Conservation (phyloP, 768 basidiomycete genomes). For the Leccinum aurantiacum region DNA sequence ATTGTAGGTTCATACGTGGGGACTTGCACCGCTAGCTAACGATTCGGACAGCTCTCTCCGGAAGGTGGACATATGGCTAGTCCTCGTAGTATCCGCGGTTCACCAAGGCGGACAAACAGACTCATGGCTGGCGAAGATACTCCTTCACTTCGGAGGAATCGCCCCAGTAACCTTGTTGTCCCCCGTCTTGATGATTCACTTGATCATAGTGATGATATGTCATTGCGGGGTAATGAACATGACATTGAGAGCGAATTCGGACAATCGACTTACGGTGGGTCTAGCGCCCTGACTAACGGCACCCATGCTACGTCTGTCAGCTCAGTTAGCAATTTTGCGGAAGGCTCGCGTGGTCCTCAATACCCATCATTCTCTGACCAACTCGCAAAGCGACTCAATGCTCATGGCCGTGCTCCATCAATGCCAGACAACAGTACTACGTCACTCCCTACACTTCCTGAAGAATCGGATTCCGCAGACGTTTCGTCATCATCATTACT, state of each 20-base stretch:
- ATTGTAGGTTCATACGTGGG: constrained; percentile 46
- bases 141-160: constrained; percentile 41
- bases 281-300: constrained; percentile 44
- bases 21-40: constrained; percentile 15
- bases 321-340: constrained; percentile 45
- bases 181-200: constrained; percentile 44
- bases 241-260: constrained; percentile 60
- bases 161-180: constrained; percentile 42
- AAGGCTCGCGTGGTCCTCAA: constrained; percentile 32
- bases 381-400: constrained; percentile 56
- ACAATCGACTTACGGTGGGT: constrained; percentile 42
- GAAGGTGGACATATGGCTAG: constrained; percentile 59
- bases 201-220: constrained; percentile 45
- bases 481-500: constrained; percentile 30
- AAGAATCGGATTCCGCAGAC: constrained; percentile 34
- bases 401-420: constrained; percentile 45
- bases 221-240: constrained; percentile 44
- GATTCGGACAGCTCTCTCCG: constrained; percentile 54
- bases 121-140: constrained; percentile 37
- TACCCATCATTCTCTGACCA: constrained; percentile 60
- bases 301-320: constrained; percentile 57
- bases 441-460: constrained; percentile 39
- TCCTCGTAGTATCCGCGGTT: constrained; percentile 67
- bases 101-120: constrained; percentile 56
- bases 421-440: constrained; percentile 38